Base-by-base conservation (phyloP, 23 red algal genomes). In the Chondrus crispus region DNA sequence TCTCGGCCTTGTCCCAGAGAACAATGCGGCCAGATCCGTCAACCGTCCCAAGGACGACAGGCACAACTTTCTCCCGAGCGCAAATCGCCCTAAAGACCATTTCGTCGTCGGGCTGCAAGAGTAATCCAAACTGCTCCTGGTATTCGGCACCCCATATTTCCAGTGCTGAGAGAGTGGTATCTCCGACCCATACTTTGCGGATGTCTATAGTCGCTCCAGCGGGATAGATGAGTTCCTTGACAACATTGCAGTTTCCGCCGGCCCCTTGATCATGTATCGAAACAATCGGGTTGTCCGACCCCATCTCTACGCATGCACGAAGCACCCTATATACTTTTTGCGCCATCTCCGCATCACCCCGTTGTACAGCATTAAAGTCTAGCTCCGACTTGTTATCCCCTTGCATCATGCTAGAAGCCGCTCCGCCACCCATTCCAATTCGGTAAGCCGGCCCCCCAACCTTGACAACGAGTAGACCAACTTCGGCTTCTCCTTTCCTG, bases 201-300 rank as follows among this genome's bases (percentile, higher is more conserved):
- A 99, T 46, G 58, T 99, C 90, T 41, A 99, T 99, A 28, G 78
- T 92, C n/a, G 97, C 97, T 22, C 97, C 97, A 32, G 37, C 60
- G 20, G 97, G 97, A 47, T 99, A 94, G 38, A 99, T 96, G 24
- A 99, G 93, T 90, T 99, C 97, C 62, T 99, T 99, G 47, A 99
- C 97, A 22, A 99, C 97, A 74, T 99, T 99, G 85, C 97, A 99
- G 85, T 99, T 99, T n/a, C 97, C 97, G 62, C 97, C 97, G 35
- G 97, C 97, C 42, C 97, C 97, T 87, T 99, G 97, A 51, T 99
- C 97, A 68, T 99, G 97, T 24, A 99, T 63, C 36, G 93, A 94
- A 16, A 99, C 88, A 44, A 99, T 99, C 16, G 97, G 97, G 68
- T 99, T 99, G 18, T 73, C 19, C 22, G 82, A 50, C 19, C 97